Base-by-base conservation (phyloP, 2,329 filamentous ascomycete genomes). In the Parascedosporium putredinis region DNA sequence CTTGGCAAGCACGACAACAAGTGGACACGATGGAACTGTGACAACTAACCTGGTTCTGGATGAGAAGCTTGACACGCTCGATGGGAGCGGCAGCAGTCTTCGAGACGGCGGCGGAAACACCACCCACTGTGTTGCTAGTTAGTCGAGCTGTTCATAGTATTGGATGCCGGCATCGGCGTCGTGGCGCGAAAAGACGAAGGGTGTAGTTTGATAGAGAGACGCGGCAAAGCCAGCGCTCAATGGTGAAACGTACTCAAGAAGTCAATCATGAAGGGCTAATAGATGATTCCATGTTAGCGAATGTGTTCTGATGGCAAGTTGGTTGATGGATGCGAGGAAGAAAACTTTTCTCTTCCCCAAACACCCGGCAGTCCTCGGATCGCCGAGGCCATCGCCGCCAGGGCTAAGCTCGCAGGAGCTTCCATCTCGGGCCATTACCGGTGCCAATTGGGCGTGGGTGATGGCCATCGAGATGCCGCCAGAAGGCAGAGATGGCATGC, bases 11-110 rank as follows among this genome's bases (percentile, higher is more conserved):
- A n/a, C n/a, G n/a, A n/a, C n/a, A n/a, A n/a, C n/a, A n/a, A n/a
- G n/a, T n/a, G n/a, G n/a, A n/a, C n/a, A n/a, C n/a, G n/a, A n/a
- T n/a, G n/a, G n/a, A 25, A 33, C 18, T 1, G 3, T 5, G 12
- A 22, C 18, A 10, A 79, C 88, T 61, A 83, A 95, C 90, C 86
- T 98, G 93, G 81, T 98, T 98, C 83, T 98, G 93, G 79, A 98
- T 94, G 69, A 98, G 88, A 70, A 98, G 93, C 90, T 98, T 98
- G 78, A 98, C 86, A 89, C 93, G 93, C 90, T 98, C 93, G 66
- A 98, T 98, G 76, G 93, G 93, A 77, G 93, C 93, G 71, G 93
- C 93, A 69, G 93, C 93, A 63, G 93, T 98, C 89, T 98, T 98
- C 72, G 93, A 98, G 85, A 98, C 90, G 75, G 93, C 93, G 75